Base-by-base conservation (phyloP, 163 green algal genomes). In the Chlamydomonas reinhardtii region DNA sequence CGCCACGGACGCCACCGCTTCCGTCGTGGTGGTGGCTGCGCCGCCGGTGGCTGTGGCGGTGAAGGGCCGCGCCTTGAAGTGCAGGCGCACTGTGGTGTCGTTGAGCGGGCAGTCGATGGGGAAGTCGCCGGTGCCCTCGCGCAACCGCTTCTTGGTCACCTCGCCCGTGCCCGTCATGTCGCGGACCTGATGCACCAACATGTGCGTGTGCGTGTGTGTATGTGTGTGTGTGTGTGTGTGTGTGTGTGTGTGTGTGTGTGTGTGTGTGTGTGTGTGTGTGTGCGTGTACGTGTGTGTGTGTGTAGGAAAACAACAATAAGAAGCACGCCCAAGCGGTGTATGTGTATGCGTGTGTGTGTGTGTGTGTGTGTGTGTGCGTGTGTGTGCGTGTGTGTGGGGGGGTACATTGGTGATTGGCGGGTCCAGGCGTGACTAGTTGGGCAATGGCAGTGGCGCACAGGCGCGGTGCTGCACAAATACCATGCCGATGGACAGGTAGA, bases 41-140 rank as follows among this genome's bases (percentile, higher is more conserved):
- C 71, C 39, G 11, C 71, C 25, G 71, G 37, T 17, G 25, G 73
- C 73, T 34, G 39, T 25, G 74, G 32, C 52, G 27, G 20, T 27
- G 29, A 66, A 29, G 20, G 59, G 56, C 19, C 91, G 84, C 32
- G 79, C 90, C 71, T 86, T 78, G 87, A 91, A 97, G 86, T 96
- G 95, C 35, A 97, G 79, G 2, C 78, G 61, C n/a, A 98, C 93
- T 11, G 77, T 81, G 56, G 92, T 96, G 93, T 99, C 97, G 35
- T 98, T 86, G 35, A 99, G 66, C 2, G 97, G 96, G 92, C 96
- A 98, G 91, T 98, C 97, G 6, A 96, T 86, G 43, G 97, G 97
- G 86, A 99, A 99, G 75, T 98, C 93, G 0, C 97, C 97, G 16
- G 48, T 14, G 2, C 97, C 97, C 68, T 97, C 93, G 52, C 73